Base-by-base conservation (phyloP, 352 stramenopile genomes). In the Plasmopara viticola region DNA sequence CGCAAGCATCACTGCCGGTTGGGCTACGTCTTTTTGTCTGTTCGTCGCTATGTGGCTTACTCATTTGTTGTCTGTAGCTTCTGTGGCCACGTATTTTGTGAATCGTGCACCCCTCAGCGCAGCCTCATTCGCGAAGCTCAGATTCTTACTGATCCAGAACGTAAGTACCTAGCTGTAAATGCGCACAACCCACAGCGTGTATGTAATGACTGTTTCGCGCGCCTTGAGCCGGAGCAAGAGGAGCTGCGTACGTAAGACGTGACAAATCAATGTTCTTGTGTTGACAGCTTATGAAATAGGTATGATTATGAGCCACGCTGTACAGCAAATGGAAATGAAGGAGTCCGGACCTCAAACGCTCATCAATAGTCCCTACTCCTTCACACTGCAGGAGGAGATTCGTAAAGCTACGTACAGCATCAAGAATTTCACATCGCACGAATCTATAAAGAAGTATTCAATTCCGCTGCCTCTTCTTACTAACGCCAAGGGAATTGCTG, bases 331-430 rank as follows among this genome's bases (percentile, higher is more conserved):
- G 55, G 64, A 78, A 41, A 70, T 94, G 57, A 70, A 72, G 37
- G 78, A 88, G 37, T 65, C 60, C 0, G 79, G 81, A 0, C 68
- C 78, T 13, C 71, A 87, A 61, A 73, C 77, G 20, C 87, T 90
- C 48, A 72, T 94, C 49, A 94, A 91, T 66, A 80, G 67, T 43
- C 83, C 83, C 6, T 94, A 90, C 69, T 91, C 84, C 49, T 92
- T 91, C 54, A 96, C 91, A 25, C 72, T 97, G 55, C 74, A 74
- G 30, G 86, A 92, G 44, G 92, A 98, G 74, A 90, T 98, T 51
- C 71, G 81, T 59, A 98, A 98, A 66, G 90, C 92, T 15, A 86
- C 88, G 7, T 95, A 96, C 67, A 95, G 88, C 56, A 72, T 97
- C 53, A 78, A 94, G 61, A 97, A 97, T 59, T 95, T 97, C 44